phyloP scores from a whole-genome alignment of 352 stramenopile species.

The Phytopythium chamaehyphon region DNA sequence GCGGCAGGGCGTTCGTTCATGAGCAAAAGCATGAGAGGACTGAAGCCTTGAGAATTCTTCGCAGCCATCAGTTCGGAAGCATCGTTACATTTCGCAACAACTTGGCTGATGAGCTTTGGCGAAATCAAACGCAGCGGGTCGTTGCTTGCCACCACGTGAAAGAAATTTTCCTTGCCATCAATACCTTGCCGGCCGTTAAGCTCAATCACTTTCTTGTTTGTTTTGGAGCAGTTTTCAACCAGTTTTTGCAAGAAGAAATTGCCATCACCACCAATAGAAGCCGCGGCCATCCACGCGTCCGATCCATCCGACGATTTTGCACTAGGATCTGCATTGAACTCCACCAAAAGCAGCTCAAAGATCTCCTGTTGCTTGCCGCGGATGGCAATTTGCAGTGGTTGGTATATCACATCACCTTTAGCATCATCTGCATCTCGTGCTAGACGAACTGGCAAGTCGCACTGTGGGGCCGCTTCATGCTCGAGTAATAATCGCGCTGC shows the following conservation, averaged over 20 bases:
- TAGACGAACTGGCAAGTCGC: slow-evolving; percentile 30
- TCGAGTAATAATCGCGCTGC: slow-evolving; percentile 50
- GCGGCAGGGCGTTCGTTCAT: slow-evolving; percentile 19
- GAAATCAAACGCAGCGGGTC: slow-evolving; percentile 14
- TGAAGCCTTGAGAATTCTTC: slow-evolving; percentile 40
- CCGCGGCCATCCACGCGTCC: slow-evolving; percentile 61
- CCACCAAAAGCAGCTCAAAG: slow-evolving; percentile 45
- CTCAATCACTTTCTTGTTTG: slow-evolving; percentile 22
- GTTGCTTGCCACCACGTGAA: slow-evolving; percentile 45
- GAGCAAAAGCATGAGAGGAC: slow-evolving; percentile 50
- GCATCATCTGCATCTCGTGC: slow-evolving; percentile 8
- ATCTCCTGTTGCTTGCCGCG: slow-evolving; percentile 29
- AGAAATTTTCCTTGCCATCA: slow-evolving; percentile 45
- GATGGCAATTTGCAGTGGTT: slow-evolving; percentile 68
- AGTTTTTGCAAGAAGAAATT: slow-evolving; percentile 49
- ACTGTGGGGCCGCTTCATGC: slow-evolving; percentile 38
- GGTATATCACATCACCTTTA: slow-evolving; percentile 12
- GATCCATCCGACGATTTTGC: slow-evolving; percentile 34
- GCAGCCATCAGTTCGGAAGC: slow-evolving; percentile 36
- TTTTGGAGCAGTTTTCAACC: slow-evolving; percentile 37
- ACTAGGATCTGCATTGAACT: slow-evolving; percentile 31
- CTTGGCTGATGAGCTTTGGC: slow-evolving; percentile 30
- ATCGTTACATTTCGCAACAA: slow-evolving; percentile 26
- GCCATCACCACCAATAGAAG: slow-evolving; percentile 19
- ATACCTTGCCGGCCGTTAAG: slow-evolving; percentile 17